Base-by-base conservation (phyloP, 495 filamentous ascomycete genomes). In the Trypethelium eluteriae region DNA sequence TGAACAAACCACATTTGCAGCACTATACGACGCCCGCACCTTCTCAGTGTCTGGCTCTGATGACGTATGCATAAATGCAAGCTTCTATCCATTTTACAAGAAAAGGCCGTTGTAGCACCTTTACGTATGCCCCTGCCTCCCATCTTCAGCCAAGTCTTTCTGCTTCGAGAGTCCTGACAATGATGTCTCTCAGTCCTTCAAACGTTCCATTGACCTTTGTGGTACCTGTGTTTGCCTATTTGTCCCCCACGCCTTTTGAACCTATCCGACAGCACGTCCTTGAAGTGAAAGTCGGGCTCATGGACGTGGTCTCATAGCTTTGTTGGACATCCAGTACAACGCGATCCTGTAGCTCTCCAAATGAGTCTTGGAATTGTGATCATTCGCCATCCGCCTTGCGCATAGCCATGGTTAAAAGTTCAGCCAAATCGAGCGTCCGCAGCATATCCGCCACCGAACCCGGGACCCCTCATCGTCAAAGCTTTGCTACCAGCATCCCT, bases 401-500 rank as follows among this genome's bases (percentile, higher is more conserved):
- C 25, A 25, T 25, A 25, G 25, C 25, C 25, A 25, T 25, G 25
- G 25, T 25, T 25, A 25, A 25, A 25, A 25, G 0, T 25, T 25
- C 25, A 25, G 25, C 25, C 25, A 25, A 90, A 86, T 81, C 97
- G 94, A 7, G 93, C 93, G 72, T 98, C 94, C 2, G 96, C 85
- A 44, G 97, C 82, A 77, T 98, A 98, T 49, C 80, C 79, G 18
- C 81, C 76, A 36, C 83, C 75, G 62, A 74, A 25, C 67, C 65
- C 41, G 39, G 66, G 62, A 66, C 70, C 74, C 67, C 67, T 73
- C 67, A 53, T 77, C 73, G 72, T 76, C 69, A 69, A 74, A 73
- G 70, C 73, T 70, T 59, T 16, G 3, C 14, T 39, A 44, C 68
- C 65, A 64, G 69, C 7, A 67, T 44, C n/a, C 62, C n/a, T 49